Conservation (phyloP, 768 basidiomycete genomes). For the Pulveroboletus sp. region DNA sequence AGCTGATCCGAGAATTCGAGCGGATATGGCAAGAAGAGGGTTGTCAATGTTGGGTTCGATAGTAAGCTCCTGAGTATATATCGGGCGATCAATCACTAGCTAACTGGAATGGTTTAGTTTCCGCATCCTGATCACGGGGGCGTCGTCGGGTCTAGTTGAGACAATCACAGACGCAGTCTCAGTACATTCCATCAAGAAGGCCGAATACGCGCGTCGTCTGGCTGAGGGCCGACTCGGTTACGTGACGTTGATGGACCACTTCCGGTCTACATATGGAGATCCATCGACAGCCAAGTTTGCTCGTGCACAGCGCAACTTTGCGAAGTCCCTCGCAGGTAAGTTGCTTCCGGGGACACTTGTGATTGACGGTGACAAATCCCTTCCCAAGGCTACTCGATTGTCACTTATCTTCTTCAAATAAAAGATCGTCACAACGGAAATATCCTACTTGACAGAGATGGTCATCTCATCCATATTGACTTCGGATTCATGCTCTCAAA, state of each 20-base stretch:
- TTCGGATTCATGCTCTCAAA: conserved; percentile 98
- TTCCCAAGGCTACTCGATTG: conserved; percentile 77
- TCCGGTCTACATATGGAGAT: conserved; percentile 85
- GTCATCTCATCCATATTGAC: conserved; percentile 94
- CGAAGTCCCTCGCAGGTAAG: conserved; percentile 81
- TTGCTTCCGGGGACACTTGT: not conserved
- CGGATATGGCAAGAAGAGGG: conserved; percentile 94
- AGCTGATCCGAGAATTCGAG: conserved; percentile 90
- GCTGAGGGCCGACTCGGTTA: conserved; percentile 78
- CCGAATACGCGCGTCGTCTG: conserved; percentile 88
- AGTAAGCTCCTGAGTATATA: conserved; percentile 45
- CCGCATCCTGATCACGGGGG: conserved; percentile 92
- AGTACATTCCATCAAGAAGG: conserved; percentile 99
- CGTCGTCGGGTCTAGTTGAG: conserved; percentile 90
- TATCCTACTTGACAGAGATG: conserved; percentile 92
- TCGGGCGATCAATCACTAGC: not conserved
- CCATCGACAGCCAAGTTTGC: conserved; percentile 82
- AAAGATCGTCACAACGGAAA: conserved; percentile 99
- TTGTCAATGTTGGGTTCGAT: conserved; percentile 89
- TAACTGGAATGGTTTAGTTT: conserved; percentile 53
- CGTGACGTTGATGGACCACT: conserved; percentile 90
- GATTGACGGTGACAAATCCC: not conserved
- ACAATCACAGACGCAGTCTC: conserved; percentile 98
- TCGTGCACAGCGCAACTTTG: conserved; percentile 91
- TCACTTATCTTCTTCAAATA: conserved; percentile 95